A percentile compares a stretch with the other conserved stretches of the same genome.
Evolutionary conservation across 441 rosid genomes (phyloP).

Genomic region (Lepidium campestre): DNA sequence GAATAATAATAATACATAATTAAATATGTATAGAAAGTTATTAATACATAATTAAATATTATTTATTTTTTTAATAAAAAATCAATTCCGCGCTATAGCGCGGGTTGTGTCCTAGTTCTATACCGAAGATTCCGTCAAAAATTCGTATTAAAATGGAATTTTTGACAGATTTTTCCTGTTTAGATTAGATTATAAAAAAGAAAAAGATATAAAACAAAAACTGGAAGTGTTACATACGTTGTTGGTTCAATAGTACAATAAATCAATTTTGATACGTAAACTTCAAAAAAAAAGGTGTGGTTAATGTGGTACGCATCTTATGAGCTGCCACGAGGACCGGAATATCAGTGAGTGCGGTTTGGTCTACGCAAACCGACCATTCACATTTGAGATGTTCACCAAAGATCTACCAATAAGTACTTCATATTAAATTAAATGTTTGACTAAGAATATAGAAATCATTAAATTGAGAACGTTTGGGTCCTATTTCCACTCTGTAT

Average conservation of each 20-base stretch:
- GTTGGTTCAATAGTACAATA: slow-evolving; percentile 15
- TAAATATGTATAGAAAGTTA: too few species aligned
- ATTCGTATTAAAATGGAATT: too few species aligned
- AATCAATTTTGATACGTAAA: slow-evolving; percentile 24
- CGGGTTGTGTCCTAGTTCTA: too few species aligned
- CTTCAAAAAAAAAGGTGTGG: slow-evolving; percentile 9
- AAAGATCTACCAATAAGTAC: slow-evolving; percentile 17
- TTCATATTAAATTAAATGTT: slow-evolving; percentile 9
- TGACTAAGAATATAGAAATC: not conserved
- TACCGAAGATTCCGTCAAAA: too few species aligned
- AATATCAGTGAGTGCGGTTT: slow-evolving; percentile 12
- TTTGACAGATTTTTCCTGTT: too few species aligned
- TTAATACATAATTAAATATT: too few species aligned
- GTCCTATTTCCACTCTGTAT: slow-evolving; percentile 21
- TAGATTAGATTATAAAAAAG: too few species aligned
- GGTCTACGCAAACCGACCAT: slow-evolving; percentile 21
- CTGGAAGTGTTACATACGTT: not conserved
- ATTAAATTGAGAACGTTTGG: not conserved
- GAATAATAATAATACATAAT: too few species aligned
- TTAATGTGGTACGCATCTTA: slow-evolving; percentile 2
- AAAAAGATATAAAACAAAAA: too few species aligned
- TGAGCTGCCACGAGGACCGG: slow-evolving; percentile 22
- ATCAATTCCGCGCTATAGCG: too few species aligned
- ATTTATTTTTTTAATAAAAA: too few species aligned
- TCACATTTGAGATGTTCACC: slow-evolving; percentile 19